These are phyloP conservation scores for Suhomyces coccinellae DNA, from an alignment of 1,139 yeast species.

Conservation along the genomic window DNA sequence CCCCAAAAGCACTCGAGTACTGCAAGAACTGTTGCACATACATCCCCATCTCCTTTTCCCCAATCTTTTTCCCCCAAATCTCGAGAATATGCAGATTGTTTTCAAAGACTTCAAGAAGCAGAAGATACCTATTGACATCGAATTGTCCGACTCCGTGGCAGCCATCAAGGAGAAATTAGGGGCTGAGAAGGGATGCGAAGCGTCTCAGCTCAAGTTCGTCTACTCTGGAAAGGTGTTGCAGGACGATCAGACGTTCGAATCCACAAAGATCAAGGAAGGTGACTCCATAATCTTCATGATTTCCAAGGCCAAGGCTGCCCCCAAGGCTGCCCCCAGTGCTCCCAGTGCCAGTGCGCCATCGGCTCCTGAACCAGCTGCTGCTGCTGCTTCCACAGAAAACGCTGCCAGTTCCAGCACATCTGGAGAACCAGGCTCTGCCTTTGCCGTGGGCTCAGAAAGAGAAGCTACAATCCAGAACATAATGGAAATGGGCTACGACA, in stretches of 20 bases:
- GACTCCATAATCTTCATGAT: constrained; percentile 94
- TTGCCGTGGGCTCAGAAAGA: constrained; percentile 65
- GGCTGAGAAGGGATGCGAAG: constrained; percentile 64
- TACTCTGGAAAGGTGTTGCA: constrained; percentile 89
- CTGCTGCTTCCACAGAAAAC: constrained; percentile 4
- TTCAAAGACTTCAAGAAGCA: constrained; percentile 94
- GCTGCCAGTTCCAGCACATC: constrained; percentile 24
- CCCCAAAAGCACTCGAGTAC: background rate
- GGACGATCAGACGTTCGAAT: constrained; percentile 74
- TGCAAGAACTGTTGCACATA: no score
- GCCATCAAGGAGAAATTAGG: constrained; percentile 77
- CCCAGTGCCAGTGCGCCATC: constrained; percentile 15
- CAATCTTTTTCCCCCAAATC: background rate
- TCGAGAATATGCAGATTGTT: constrained; percentile 64
- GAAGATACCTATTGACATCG: constrained; percentile 78
- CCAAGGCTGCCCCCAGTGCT: constrained; percentile 18
- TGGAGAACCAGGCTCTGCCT: constrained; percentile 33
- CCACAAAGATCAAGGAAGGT: constrained; percentile 78
- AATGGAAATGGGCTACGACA: constrained; percentile 95
- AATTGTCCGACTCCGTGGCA: constrained; percentile 63
- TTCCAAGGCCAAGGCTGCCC: constrained; percentile 49
- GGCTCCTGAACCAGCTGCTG: constrained; percentile 13
- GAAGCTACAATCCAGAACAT: constrained; percentile 74
- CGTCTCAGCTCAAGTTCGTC: constrained; percentile 79
- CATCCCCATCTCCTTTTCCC: background rate